Evolutionary conservation across 768 basidiomycete genomes (phyloP), one percentile per base, ranked within the genome.

Genomic region (Serpula lacrymans): DNA sequence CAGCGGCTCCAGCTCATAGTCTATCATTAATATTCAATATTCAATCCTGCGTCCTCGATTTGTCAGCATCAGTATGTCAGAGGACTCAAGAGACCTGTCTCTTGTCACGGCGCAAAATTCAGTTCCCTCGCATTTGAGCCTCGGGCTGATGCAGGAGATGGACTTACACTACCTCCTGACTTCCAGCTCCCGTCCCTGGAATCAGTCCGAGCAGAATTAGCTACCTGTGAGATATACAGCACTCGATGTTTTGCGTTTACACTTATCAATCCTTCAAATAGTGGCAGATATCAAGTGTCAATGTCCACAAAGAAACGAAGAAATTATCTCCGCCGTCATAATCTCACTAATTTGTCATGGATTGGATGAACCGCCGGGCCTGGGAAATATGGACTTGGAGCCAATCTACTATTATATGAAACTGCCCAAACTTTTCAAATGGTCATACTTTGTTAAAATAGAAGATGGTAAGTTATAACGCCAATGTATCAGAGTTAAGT

Each of bases 391-490:
- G 31, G 20, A 41, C 24, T 22, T 20, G 12, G 46, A 43, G 22
- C 42, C 46, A 4, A 18, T 43, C 16, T 16, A 18, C 3, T 47
- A 42, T 29, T 43, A 47, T 23, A 27, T 37, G 18, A n/a, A 18
- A 9, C 39, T 49, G 2, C 39, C 43, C 4, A 32, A 41, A 26
- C 36, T 55, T n/a, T 58, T 53, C 41, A 45, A 36, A 23, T 55
- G 53, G 37, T 34, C 41, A n/a, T 53, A 52, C 37, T 52, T 55
- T 28, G 43, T 31, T 17, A 35, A 39, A 20, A 37, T 29, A 8
- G 35, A 44, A 6, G 56, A 55, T 27, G 50, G 51, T 52, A 20
- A 25, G 46, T 34, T 3, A 11, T 22, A 23, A n/a, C 27, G n/a
- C 14, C 14, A 9, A 29, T 29, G 27, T 14, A 29, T 9, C 6